Evolutionary conservation across 139 green algal species (phyloP), one percentile per base, ranked within the genome.

Genomic region (Volvox reticuliferus): DNA sequence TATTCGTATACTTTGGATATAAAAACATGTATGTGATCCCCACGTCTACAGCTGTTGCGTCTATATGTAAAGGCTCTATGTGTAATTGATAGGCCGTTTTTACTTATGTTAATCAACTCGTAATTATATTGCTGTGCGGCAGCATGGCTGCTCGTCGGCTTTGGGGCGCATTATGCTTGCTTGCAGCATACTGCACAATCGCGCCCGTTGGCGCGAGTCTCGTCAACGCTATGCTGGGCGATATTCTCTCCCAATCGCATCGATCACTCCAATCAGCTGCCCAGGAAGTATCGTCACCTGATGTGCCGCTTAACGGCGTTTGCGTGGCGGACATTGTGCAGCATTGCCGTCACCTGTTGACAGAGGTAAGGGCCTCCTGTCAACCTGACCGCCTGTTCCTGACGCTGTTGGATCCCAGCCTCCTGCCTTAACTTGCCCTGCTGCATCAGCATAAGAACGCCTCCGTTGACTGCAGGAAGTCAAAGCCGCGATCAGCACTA

Each of bases 281-380:
- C 2, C 26, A 28, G 22, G 68, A 82, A 1, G 86, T 90, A 2
- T 63, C 50, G 21, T 90, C 86, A 2, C 86, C 86, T 1, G 86
- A 90, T 18, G 86, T 90, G 30, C 6, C 71, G 0, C 9, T 76
- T 3, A 19, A 44, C 9, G 86, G 86, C 1, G 69, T 44, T 3
- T 90, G 86, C 50, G 50, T 32, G 1, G 73, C 86, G 50, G 86
- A 90, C 61, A 63, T 83, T 33, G 0, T 75, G 50, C n/a, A 32
- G 20, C 86, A 90, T 71, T 90, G 86, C 73, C 61, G 75, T 28
- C 86, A 90, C 44, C 30, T 90, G 30, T 28, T 90, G n/a, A 21
- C 19, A 37, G 65, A 89, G 69, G 85, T 87, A 33, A 17, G 81
- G 12, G 36, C 2, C 33, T 61, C 1, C 44, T 9, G 44, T 9